Evolutionary conservation across 2,329 filamentous ascomycete genomes (phyloP).

Genomic region (Diaporthe vaccinii): DNA sequence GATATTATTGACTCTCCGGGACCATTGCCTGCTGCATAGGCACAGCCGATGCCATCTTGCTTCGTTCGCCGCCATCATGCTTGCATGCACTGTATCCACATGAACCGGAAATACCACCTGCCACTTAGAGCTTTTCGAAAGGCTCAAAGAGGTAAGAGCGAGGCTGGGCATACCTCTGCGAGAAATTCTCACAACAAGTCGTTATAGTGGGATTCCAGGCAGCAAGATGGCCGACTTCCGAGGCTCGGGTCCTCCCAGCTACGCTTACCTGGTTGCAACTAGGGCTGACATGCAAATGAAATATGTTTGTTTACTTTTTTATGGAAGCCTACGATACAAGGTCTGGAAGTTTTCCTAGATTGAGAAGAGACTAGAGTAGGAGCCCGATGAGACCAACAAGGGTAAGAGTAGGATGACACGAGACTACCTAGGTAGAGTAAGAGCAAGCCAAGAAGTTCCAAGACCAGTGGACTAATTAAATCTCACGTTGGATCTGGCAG

Average conservation of each 20-base stretch:
- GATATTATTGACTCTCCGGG: background rate
- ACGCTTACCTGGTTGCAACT: background rate
- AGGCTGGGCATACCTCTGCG: background rate
- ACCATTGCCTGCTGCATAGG: background rate
- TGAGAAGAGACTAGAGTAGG: background rate
- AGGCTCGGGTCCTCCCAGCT: background rate
- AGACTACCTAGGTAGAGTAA: slow-evolving; percentile 1
- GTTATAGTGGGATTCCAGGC: background rate
- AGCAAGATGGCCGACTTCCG: background rate
- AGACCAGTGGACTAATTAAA: background rate
- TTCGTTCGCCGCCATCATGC: background rate
- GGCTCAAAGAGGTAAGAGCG: background rate
- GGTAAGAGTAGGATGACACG: background rate
- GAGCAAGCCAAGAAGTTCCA: background rate
- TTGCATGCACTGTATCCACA: background rate
- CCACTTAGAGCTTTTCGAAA: background rate
- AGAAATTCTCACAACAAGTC: background rate
- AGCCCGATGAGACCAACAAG: background rate
- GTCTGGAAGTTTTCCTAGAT: background rate
- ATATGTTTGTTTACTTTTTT: background rate
- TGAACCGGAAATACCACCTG: background rate
- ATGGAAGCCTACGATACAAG: background rate
- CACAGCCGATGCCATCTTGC: background rate
- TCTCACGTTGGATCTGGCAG: background rate
- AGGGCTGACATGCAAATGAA: background rate